Evolutionary conservation across 1,284 basidiomycete genomes (phyloP).

Genomic region (Athelia sp.): DNA sequence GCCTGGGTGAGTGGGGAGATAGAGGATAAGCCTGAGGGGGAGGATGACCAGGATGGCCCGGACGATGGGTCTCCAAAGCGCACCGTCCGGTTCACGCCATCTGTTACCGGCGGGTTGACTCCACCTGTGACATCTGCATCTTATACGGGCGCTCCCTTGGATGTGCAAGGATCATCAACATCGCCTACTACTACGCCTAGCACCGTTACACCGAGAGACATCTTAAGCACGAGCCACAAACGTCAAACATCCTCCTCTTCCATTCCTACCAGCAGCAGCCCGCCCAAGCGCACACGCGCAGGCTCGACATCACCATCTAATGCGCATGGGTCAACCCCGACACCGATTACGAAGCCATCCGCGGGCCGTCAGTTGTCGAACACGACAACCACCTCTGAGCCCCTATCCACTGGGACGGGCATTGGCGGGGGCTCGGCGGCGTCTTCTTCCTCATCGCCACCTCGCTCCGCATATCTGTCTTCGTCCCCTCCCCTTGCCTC

Average conservation of each 20-base stretch:
- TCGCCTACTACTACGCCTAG: not conserved
- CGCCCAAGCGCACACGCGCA: not conserved
- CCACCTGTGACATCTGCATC: constrained; percentile 25
- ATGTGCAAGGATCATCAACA: not conserved
- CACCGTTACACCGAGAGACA: not conserved
- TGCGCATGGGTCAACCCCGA: too few species aligned
- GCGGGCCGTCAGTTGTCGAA: too few species aligned
- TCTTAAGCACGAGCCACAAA: not conserved
- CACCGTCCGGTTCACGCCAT: constrained; percentile 43
- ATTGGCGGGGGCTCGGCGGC: not conserved
- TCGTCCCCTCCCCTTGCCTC: constrained; percentile 9
- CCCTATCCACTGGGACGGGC: too few species aligned
- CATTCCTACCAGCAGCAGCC: not conserved
- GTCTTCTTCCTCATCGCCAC: constrained; percentile 9
- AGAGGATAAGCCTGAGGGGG: constrained; percentile 15
- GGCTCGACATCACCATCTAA: too few species aligned
- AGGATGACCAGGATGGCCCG: constrained; percentile 21
- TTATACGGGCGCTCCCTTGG: constrained; percentile 16
- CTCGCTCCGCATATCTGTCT: constrained; percentile 6
- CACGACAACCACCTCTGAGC: too few species aligned
- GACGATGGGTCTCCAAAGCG: not conserved
- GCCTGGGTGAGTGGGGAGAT: constrained; percentile 11
- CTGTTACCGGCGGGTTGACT: constrained; percentile 30
- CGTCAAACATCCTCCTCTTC: not conserved
- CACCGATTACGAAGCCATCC: too few species aligned